Evolutionary conservation across 2,329 filamentous ascomycete genomes (phyloP).

Genomic region (Shiraia bambusicola): DNA sequence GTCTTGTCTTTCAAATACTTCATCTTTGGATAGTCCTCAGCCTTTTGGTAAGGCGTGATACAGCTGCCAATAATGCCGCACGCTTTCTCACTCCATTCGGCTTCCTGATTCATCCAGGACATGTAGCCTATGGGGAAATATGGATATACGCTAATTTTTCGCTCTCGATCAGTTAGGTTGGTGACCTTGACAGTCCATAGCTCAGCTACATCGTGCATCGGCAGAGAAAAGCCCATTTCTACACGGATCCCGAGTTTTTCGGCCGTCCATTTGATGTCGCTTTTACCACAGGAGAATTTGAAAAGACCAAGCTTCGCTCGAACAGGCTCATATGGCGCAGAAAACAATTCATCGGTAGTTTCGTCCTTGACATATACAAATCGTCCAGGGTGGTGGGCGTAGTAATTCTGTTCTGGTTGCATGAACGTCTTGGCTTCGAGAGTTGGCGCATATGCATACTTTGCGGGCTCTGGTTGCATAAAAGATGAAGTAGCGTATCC

Average conservation of each 20-base stretch:
- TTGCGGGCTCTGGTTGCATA: slow-evolving; percentile 63
- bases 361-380: slow-evolving; percentile 63
- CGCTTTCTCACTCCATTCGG: slow-evolving; percentile 53
- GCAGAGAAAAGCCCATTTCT: slow-evolving; percentile 55
- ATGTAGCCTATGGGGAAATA: slow-evolving; percentile 63
- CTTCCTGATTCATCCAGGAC: slow-evolving; percentile 64
- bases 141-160: slow-evolving; percentile 56
- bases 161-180: slow-evolving; percentile 50
- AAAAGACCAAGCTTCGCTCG: slow-evolving; percentile 52
- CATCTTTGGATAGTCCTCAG: slow-evolving; percentile 59
- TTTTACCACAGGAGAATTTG: slow-evolving; percentile 58
- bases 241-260: slow-evolving; percentile 55
- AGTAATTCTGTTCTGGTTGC: slow-evolving; percentile 63
- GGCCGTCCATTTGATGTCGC: slow-evolving; percentile 56
- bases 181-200: slow-evolving; percentile 58
- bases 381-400: slow-evolving; percentile 59
- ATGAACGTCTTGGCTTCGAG: slow-evolving; percentile 62
- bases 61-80: slow-evolving; percentile 55
- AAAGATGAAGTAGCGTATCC: slow-evolving; percentile 61
- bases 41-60: slow-evolving; percentile 60
- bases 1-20: slow-evolving; percentile 60
- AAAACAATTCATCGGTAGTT: slow-evolving; percentile 54
- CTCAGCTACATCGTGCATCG: slow-evolving; percentile 58
- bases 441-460: slow-evolving; percentile 61
- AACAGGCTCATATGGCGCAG: slow-evolving; percentile 59